Conservation (phyloP, 2,329 filamentous ascomycete species). For the Paraconiothyrium sp. region DNA sequence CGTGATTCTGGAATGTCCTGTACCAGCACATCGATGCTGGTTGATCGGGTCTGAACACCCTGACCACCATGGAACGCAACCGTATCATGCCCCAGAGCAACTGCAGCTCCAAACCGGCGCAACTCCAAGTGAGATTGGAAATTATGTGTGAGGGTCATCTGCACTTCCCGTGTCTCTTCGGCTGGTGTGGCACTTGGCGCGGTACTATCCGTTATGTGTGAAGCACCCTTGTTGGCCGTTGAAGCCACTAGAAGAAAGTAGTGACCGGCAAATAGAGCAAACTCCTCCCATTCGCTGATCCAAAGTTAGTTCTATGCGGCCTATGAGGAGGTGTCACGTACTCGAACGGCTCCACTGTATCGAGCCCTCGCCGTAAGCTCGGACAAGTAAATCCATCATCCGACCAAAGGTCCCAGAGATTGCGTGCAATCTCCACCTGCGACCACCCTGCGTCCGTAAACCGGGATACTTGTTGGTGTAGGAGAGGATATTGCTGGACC, state of each 20-base stretch:
- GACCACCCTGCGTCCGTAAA: constrained; percentile 77
- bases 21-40: constrained; percentile 53
- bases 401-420: constrained; percentile 85
- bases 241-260: constrained; percentile 80
- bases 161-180: not conserved
- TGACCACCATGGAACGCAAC: constrained; percentile 57
- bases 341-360: constrained; percentile 84
- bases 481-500: constrained; percentile 73
- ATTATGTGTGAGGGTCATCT: constrained; percentile 27
- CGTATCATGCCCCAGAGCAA: constrained; percentile 39
- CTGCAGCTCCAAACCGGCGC: constrained; percentile 53
- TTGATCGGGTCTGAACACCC: constrained; percentile 58
- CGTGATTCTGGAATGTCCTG: constrained; percentile 36
- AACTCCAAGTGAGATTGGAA: constrained; percentile 27
- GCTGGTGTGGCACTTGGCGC: constrained; percentile 13
- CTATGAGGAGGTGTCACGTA: not conserved
- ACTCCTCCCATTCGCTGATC: constrained; percentile 84
- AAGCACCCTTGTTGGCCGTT: constrained; percentile 41
- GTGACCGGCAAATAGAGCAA: constrained; percentile 83
- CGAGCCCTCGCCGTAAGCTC: constrained; percentile 68
- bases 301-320: constrained; percentile 3
- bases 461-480: constrained; percentile 72
- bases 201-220: constrained; percentile 22
- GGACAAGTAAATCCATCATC: constrained; percentile 71
- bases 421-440: constrained; percentile 65